These are phyloP conservation scores for Vitis riparia DNA, from an alignment of 164 flowering plant genomes.

Conservation along the genomic window DNA sequence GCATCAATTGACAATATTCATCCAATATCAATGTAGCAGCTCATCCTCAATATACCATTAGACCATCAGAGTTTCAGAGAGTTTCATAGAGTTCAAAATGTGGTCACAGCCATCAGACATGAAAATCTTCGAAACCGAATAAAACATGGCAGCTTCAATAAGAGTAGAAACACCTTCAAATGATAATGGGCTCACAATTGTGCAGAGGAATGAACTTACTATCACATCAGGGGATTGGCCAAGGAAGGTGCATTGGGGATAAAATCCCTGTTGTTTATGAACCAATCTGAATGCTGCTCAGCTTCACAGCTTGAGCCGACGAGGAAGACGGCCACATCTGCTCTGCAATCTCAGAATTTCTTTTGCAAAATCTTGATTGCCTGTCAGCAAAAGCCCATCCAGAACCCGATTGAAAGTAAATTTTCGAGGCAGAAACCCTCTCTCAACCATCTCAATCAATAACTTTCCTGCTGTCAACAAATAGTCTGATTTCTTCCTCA, in stretches of 20 bases:
- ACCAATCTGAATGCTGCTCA: conserved; percentile 10
- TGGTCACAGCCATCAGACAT: background rate
- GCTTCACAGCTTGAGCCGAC: conserved; percentile 54
- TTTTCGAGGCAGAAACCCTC: conserved; percentile 77
- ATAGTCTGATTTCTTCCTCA: conserved; percentile 71
- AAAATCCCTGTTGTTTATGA: background rate
- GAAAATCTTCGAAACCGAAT: background rate
- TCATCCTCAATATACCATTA: no score
- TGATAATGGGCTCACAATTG: conserved; percentile 9
- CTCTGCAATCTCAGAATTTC: conserved; percentile 76
- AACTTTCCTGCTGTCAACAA: conserved; percentile 79
- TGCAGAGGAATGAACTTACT: no score
- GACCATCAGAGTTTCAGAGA: no score
- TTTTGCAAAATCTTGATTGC: conserved; percentile 79
- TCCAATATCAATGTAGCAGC: no score
- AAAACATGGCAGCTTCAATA: background rate
- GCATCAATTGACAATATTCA: no score
- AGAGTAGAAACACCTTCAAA: background rate
- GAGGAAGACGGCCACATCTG: conserved; percentile 56
- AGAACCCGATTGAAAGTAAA: conserved; percentile 71
- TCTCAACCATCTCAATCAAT: conserved; percentile 84
- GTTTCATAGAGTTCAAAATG: background rate
- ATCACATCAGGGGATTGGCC: no score
- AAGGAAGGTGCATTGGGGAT: background rate
- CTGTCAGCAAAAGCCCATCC: conserved; percentile 82